Conservation (phyloP, 495 filamentous ascomycete species). For the Neurospora discreta region DNA sequence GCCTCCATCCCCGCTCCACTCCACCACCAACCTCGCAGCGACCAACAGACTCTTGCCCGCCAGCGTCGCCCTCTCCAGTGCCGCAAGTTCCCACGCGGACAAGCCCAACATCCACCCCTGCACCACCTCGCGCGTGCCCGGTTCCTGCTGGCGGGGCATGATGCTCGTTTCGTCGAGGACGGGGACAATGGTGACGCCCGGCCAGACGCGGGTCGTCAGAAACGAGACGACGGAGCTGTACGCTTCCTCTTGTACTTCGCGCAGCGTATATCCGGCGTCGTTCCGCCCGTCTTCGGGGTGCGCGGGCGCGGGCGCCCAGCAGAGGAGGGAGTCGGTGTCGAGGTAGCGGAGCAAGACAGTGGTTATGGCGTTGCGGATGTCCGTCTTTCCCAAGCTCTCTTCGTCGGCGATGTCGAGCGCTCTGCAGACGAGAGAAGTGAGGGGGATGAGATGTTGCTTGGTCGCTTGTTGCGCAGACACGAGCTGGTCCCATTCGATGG, state of each 20-base stretch:
- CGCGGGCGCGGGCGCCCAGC: conserved; percentile 58
- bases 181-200: conserved; percentile 63
- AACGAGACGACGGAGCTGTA: conserved; percentile 58
- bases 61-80: conserved; percentile 69
- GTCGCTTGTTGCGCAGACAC: conserved; percentile 66
- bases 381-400: conserved; percentile 26
- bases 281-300: conserved; percentile 12
- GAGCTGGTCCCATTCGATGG: conserved; percentile 85
- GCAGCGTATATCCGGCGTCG: conserved; percentile 40
- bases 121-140: conserved; percentile 63
- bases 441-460: conserved; percentile 69
- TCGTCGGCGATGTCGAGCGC: conserved; percentile 67
- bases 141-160: conserved; percentile 56
- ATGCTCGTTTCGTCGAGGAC: conserved; percentile 65
- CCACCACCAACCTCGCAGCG: conserved; percentile 63
- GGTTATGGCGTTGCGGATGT: conserved; percentile 47
- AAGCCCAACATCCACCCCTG: conserved; percentile 67
- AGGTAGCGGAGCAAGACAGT: conserved; percentile 70
- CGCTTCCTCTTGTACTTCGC: conserved; percentile 58
- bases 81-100: conserved; percentile 68
- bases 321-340: conserved; percentile 87
- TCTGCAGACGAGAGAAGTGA: conserved; percentile 76
- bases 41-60: conserved; percentile 79
- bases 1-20: conserved; percentile 68
- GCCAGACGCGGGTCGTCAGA: conserved; percentile 70